Evolutionary conservation across 2,329 filamentous ascomycete genomes (phyloP).

Genomic region (Gnomoniopsis smithogilvyi): DNA sequence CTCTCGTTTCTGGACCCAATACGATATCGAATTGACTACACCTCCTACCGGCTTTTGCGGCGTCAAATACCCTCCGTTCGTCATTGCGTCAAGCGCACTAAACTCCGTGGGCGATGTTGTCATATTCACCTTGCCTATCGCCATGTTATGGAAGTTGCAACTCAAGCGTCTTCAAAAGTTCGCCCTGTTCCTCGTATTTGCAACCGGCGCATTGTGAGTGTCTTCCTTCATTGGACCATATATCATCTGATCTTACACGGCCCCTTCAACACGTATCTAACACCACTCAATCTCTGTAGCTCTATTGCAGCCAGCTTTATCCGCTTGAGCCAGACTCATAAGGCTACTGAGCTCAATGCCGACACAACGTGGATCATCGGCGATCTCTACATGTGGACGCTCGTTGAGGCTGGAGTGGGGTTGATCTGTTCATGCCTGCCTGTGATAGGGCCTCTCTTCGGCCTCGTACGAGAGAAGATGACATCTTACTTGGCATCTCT

Average conservation of each 20-base stretch:
- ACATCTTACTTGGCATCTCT: neutral
- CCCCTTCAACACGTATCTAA: neutral
- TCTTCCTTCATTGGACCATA: neutral
- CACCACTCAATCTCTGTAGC: neutral
- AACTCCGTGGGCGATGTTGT: neutral
- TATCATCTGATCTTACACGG: neutral
- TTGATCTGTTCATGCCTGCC: neutral
- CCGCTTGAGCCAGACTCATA: neutral
- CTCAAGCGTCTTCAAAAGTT: neutral
- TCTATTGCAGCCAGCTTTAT: neutral
- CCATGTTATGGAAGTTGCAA: neutral
- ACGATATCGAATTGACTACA: neutral
- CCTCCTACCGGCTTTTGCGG: neutral
- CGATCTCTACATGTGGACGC: neutral
- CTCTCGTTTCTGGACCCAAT: neutral
- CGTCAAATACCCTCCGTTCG: neutral
- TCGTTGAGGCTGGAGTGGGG: neutral
- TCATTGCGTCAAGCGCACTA: neutral
- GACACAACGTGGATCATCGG: neutral
- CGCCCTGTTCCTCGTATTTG: neutral
- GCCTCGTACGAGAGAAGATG: neutral
- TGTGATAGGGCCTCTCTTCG: neutral
- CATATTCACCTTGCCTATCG: neutral
- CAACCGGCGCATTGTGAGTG: neutral
- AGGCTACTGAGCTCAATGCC: neutral